Conservation (phyloP, 1,284 basidiomycete genomes). For the Wolfiporia cocos region DNA sequence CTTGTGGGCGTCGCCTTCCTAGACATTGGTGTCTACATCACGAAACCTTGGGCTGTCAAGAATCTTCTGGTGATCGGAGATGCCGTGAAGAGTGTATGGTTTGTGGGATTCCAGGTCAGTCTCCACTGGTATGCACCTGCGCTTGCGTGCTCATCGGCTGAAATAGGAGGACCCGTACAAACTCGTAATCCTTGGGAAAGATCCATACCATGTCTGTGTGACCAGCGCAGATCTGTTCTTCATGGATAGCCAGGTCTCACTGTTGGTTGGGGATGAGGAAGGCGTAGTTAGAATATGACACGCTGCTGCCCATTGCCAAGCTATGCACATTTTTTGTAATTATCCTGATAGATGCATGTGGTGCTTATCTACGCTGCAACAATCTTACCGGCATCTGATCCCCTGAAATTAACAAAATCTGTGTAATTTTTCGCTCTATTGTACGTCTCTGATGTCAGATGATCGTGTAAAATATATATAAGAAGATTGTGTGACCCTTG, state of each 20-base stretch:
- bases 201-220: constrained; percentile 60
- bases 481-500: too few relatives aligned
- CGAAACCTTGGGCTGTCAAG: constrained; percentile 84
- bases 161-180: constrained; percentile 92
- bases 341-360: too few relatives aligned
- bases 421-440: too few relatives aligned
- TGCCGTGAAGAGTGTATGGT: constrained; percentile 83
- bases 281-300: constrained; percentile 79
- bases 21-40: constrained; percentile 92
- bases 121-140: constrained; percentile 3
- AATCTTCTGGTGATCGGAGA: constrained; percentile 91
- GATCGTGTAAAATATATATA: too few relatives aligned
- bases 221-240: constrained; percentile 83
- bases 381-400: too few relatives aligned
- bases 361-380: too few relatives aligned
- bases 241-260: constrained; percentile 70
- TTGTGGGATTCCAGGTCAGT: constrained; percentile 87
- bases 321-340: too few relatives aligned
- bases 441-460: too few relatives aligned
- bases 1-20: constrained; percentile 94
- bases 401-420: too few relatives aligned
- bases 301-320: too few relatives aligned
- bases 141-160: constrained; percentile 8
- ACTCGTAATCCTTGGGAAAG: constrained; percentile 78
- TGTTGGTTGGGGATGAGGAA: constrained; percentile 81